Base-by-base conservation (phyloP, 2,329 filamentous ascomycete genomes). In the Xylariaceae sp. region DNA sequence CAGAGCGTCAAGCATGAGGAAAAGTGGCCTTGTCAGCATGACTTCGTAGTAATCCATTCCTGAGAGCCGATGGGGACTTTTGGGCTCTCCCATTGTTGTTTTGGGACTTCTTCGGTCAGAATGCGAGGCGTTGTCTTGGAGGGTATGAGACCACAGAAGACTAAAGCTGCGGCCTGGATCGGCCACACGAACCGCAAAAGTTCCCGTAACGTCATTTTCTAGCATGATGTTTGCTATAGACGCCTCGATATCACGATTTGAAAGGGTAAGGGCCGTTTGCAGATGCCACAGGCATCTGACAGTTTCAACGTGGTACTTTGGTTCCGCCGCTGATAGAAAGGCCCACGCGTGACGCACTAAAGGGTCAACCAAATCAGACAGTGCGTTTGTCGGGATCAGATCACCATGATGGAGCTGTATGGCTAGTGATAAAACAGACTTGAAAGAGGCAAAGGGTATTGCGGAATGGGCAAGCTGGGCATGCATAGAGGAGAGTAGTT, bases 301-400 rank as follows among this genome's bases (percentile, higher is more conserved):
- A 19, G 91, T 86, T 73, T 99, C 95, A 34, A 99, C 91, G 66
- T 97, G 94, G 62, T 92, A 95, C 67, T 96, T 96, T 0, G 91
- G 91, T 59, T 86, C 85, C 9, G 85, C 79, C n/a, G 89, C 86
- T 0, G 90, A 88, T 40, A 99, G 73, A 65, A 89, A 90, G 4
- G 75, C 71, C 94, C 94, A 99, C 0, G 92, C 79, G 53, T 86
- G 80, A 1, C 76, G 76, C 12, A 94, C 84, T 27, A 97, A 73
- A 31, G 81, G 78, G 26, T 83, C 77, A 4, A 92, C 80, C 6
- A 95, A 72, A 53, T 74, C 78, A 53, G 77, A 86, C 48, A 86
- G 67, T 29, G 84, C 77, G n/a, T 71, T 64, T 4, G 69, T 61
- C 6, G 74, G 67, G 43, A 86, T 79, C 48, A 81, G 78, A 47